A percentile compares a stretch with the other conserved stretches of the same genome.
Evolutionary conservation across 305 asterid genomes (phyloP).

Genomic region (Solanum chacoense): DNA sequence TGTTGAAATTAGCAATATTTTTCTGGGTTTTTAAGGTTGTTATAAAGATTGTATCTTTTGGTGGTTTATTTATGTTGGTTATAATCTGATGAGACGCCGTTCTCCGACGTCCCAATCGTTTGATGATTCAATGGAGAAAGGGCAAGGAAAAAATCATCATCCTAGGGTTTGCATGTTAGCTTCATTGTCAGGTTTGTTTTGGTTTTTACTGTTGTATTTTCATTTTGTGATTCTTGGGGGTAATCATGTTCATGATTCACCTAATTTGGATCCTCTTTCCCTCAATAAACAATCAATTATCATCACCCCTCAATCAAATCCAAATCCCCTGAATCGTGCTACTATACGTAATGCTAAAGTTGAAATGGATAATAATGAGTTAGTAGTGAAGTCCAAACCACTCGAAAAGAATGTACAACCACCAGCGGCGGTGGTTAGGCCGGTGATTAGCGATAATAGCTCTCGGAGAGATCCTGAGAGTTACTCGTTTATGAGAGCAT

Average conservation of each 20-base stretch:
- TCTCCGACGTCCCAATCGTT: conserved; percentile 16
- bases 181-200: conserved; percentile 39
- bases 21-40: neutral
- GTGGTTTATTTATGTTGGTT: neutral
- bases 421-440: neutral
- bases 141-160: conserved; percentile 34
- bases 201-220: conserved; percentile 59
- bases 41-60: neutral
- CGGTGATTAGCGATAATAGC: neutral
- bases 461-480: conserved; percentile 6
- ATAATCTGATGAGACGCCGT: conserved; percentile 51
- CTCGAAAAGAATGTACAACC: neutral
- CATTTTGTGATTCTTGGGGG: conserved; percentile 42
- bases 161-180: conserved; percentile 48
- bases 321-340: conserved; percentile 4
- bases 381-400: neutral
- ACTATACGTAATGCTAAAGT: conserved; percentile 4
- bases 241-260: conserved; percentile 13
- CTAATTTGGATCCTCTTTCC: conserved; percentile 20
- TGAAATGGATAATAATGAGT: conserved; percentile 7
- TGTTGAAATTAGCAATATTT: neutral
- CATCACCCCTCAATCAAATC: conserved; percentile 2
- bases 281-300: neutral
- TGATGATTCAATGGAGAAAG: conserved; percentile 48
- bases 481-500: conserved; percentile 60